Base-by-base conservation (phyloP, 345 rosid species). In the Arabis alpina region DNA sequence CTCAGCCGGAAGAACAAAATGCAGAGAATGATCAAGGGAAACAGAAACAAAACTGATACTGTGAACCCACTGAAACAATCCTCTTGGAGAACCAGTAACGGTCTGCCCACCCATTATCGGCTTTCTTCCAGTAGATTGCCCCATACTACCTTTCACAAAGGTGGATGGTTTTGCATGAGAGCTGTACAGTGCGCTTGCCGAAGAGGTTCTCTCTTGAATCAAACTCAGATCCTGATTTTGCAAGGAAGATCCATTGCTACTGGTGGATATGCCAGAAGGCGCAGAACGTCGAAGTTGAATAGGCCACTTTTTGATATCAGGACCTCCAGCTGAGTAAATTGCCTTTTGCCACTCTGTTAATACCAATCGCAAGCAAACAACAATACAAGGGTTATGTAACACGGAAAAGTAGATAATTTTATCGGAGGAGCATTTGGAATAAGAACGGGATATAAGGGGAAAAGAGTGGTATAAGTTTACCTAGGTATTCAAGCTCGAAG, bases 311-410 rank as follows among this genome's bases (percentile, higher is more conserved):
- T 89, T 95, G 79, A 88, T 72, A 77, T 95, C 99, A 44, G 97
- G 83, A 40, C 93, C 96, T 44, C 93, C 95, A 69, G 88, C 95
- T 12, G 96, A 82, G 82, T 88, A 87, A 73, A 95, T 87, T 61
- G 99, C 98, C 66, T 90, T 95, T 77, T 95, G 98, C 99, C 99
- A 95, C 80, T 91, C 99, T 94, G 88, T 78, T 78, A 72, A 54
- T 66, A 76, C 47, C 74, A 70, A 63, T 15, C 13, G 32, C 49
- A 74, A 39, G 61, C 55, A 37, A 62, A 25, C 53, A 72, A 65
- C 1, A 61, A 64, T 32, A 40, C n/a, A 11, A 62, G 30, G 54
- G 19, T 62, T 44, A 61, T 13, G 25, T 24, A 60, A 30, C 59
- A 68, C 2, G 14, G 8, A 62, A 23, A 61, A 62, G 19, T 28